Evolutionary conservation across 371 early-diverging fungal species (phyloP).

Genomic region (Umbelopsis sp.): DNA sequence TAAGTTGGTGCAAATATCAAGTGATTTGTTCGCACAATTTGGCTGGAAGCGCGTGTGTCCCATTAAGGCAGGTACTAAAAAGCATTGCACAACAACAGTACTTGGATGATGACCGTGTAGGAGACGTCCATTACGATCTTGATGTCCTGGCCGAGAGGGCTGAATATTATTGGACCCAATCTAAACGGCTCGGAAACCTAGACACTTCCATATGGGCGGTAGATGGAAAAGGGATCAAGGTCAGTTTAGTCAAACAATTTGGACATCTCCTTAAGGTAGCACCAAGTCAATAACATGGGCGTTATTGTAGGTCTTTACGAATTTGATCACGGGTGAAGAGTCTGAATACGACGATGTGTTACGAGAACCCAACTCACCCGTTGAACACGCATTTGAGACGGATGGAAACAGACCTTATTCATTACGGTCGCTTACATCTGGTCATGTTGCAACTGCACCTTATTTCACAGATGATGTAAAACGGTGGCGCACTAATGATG

Average conservation of each 20-base stretch:
- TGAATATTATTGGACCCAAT: slow-evolving; percentile 77
- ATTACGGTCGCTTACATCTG: slow-evolving; percentile 37
- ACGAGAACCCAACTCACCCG: background rate
- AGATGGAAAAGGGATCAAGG: slow-evolving; percentile 71
- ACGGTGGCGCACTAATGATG: slow-evolving; percentile 46
- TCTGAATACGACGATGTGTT: slow-evolving; percentile 23
- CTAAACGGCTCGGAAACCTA: slow-evolving; percentile 57
- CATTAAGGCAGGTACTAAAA: slow-evolving; percentile 2
- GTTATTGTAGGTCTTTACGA: slow-evolving; percentile 45
- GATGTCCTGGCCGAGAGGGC: slow-evolving; percentile 63
- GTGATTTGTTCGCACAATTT: background rate
- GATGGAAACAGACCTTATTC: slow-evolving; percentile 47
- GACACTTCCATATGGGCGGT: slow-evolving; percentile 77
- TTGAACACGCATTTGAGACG: slow-evolving; percentile 34
- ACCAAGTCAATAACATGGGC: slow-evolving; percentile 11
- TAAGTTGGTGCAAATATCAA: slow-evolving; percentile 21
- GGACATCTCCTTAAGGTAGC: background rate
- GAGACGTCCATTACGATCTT: slow-evolving; percentile 52
- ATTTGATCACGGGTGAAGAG: slow-evolving; percentile 44
- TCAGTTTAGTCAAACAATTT: slow-evolving; percentile 28
- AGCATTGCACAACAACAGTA: background rate
- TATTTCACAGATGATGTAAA: slow-evolving; percentile 27
- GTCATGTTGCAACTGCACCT: slow-evolving; percentile 21
- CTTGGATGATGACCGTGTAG: background rate
- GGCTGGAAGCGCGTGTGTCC: background rate